Evolutionary conservation across 192 early-diverging fungal genomes (phyloP).

Genomic region (Physocladia obscura): DNA sequence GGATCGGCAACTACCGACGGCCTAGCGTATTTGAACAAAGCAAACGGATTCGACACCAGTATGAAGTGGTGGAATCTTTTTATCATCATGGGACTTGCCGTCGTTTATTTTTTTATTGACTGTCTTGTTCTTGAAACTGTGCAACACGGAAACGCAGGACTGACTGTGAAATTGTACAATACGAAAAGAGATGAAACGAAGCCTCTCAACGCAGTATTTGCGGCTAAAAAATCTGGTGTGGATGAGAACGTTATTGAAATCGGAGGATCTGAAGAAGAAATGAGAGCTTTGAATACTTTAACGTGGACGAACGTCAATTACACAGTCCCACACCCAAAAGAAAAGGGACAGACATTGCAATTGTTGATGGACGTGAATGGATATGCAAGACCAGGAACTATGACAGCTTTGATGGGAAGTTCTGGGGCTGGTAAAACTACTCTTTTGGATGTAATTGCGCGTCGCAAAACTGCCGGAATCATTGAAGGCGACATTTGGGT

Average conservation of each 20-base stretch:
- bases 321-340: constrained; percentile 54
- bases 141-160: constrained; percentile 21
- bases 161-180: constrained; percentile 6
- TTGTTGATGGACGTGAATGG: constrained; percentile 68
- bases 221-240: too few species aligned
- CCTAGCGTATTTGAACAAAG: constrained; percentile 56
- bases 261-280: background rate
- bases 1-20: constrained; percentile 59
- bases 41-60: constrained; percentile 54
- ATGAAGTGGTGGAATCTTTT: constrained; percentile 47
- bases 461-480: constrained; percentile 64
- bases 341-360: constrained; percentile 60
- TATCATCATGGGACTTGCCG: constrained; percentile 18
- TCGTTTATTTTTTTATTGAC: background rate
- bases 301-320: constrained; percentile 71
- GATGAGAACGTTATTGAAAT: too few species aligned
- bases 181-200: background rate
- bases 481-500: constrained; percentile 60
- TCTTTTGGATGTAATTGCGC: constrained; percentile 36
- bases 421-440: constrained; percentile 53
- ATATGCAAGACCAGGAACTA: constrained; percentile 72
- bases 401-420: constrained; percentile 71
- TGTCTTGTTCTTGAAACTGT: constrained; percentile 8
- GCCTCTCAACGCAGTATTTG: background rate
- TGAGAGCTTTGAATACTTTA: constrained; percentile 31